Base-by-base conservation (phyloP, 768 basidiomycete genomes). In the Rhizopogon sp. region DNA sequence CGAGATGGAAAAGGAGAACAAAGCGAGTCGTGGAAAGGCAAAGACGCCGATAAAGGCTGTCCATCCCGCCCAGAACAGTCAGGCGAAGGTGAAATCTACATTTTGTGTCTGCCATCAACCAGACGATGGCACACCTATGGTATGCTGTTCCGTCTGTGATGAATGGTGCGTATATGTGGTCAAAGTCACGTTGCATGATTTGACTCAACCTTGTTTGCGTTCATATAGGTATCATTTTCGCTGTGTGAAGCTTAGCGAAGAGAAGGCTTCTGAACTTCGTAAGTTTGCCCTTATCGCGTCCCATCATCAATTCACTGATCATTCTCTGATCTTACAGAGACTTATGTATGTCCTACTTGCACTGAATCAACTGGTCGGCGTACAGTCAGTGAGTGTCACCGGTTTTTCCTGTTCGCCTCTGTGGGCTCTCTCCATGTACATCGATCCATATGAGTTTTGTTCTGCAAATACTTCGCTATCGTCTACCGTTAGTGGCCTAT, bases 71-170 rank as follows among this genome's bases (percentile, higher is more conserved):
- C 60, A 55, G 60, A 60, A 60, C 16, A 47, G 62, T 46, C 60
- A 50, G 35, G 52, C 54, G 39, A 64, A 66, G 56, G 55, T 55
- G 62, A 63, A 55, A 67, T 63, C 31, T 62, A 66, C 39, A 53
- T 75, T 79, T 60, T 93, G 90, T 72, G 70, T 78, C 0, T 93
- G 91, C 68, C 75, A 77, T 22, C 78, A 79, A 47, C 79, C 78
- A 39, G 86, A 92, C 66, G 86, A 90, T 72, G 90, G 87, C 33
- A 78, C 85, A 6, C 89, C 90, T 11, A 91, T 92, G 90, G 84
- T 93, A 47, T 73, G 72, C 37, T 93, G 91, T 64, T 77, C 81
- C 25, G 74, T 79, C 50, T 93, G 91, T 67, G 76, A 72, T 25
- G 84, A 84, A 58, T 92, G 90, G 91, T 87, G 60, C 61, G 81